Evolutionary conservation across 768 basidiomycete species (phyloP).

Genomic region (Candolleomyces eurysporus): DNA sequence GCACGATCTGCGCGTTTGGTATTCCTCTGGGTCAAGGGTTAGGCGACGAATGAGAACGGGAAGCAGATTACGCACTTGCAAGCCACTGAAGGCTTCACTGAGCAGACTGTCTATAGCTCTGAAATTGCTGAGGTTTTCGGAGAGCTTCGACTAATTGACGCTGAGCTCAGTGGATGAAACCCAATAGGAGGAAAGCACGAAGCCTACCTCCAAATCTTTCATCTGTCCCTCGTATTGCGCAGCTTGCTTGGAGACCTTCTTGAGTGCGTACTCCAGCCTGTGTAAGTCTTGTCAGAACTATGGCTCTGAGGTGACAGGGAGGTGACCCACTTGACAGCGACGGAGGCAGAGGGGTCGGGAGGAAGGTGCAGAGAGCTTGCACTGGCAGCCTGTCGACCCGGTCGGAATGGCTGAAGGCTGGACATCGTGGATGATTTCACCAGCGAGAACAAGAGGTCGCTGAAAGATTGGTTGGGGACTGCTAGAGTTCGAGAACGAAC

Average conservation of each 20-base stretch:
- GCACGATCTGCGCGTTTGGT: slow-evolving; percentile 58
- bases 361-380: background rate
- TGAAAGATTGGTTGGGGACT: too few species aligned
- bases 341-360: slow-evolving; percentile 1
- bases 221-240: slow-evolving; percentile 53
- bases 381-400: too few species aligned
- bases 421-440: too few species aligned
- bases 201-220: slow-evolving; percentile 57
- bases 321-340: slow-evolving; percentile 7
- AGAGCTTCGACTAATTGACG: slow-evolving; percentile 51
- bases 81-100: slow-evolving; percentile 57
- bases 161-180: slow-evolving; percentile 3
- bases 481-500: too few species aligned
- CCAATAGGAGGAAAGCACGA: background rate
- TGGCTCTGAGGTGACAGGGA: too few species aligned
- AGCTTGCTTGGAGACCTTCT: slow-evolving; percentile 45
- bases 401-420: too few species aligned
- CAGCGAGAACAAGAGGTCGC: too few species aligned
- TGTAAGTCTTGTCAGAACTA: too few species aligned
- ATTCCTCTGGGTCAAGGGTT: slow-evolving; percentile 44
- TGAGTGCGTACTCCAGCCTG: slow-evolving; percentile 46
- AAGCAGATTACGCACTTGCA: slow-evolving; percentile 45
- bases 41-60: background rate
- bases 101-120: slow-evolving; percentile 69
- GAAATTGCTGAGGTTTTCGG: slow-evolving; percentile 73